Base-by-base conservation (phyloP, 306 rosid genomes). In the Rosa chinensis region DNA sequence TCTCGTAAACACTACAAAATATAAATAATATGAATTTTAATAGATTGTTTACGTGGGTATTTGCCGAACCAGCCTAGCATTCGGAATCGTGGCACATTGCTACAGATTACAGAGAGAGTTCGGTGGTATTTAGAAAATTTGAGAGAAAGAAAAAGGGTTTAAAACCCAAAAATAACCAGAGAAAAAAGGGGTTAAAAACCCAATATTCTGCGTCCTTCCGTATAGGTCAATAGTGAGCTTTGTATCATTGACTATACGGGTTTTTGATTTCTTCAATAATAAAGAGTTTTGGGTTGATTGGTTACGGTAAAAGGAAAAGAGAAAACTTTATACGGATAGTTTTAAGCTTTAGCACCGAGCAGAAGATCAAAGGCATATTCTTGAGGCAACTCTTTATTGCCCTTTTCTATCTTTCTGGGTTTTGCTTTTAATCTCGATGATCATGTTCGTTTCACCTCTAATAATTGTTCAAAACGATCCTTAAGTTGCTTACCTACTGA, bases 281-380 rank as follows among this genome's bases (percentile, higher is more conserved):
- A 42, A 42, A 56, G 52, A 12, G 7, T 40, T 74, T 42, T 13
- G 67, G 23, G 47, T 56, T 40, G 66, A 58, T 58, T 74, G 52
- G 78, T 58, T 23, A 8, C 17, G 43, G 78, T 75, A 25, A 75
- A 59, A 75, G 78, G 25, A 63, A 40, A 28, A 28, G 71, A 59
- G 35, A 44, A 62, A 45, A 44, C 71, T 76, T 76, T 76, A 45
- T 18, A 12, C 37, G 10, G 10, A 44, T 44, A 21, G 16, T 56
- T 75, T 58, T 13, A 45, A 61, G 78, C 78, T 73, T 73, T 72
- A 50, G 13, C 37, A 45, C 28, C 4, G 73, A 69, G 77, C 61
- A 52, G 35, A 52, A 53, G 66, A 49, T 4, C 21, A 73, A 52
- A 73, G 77, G 49, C 49, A 73, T 23, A 11, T n/a, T 13, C 48